Evolutionary conservation across 176 grass and related monocot species (phyloP).

Genomic region (Miscanthus lutarioriparius): DNA sequence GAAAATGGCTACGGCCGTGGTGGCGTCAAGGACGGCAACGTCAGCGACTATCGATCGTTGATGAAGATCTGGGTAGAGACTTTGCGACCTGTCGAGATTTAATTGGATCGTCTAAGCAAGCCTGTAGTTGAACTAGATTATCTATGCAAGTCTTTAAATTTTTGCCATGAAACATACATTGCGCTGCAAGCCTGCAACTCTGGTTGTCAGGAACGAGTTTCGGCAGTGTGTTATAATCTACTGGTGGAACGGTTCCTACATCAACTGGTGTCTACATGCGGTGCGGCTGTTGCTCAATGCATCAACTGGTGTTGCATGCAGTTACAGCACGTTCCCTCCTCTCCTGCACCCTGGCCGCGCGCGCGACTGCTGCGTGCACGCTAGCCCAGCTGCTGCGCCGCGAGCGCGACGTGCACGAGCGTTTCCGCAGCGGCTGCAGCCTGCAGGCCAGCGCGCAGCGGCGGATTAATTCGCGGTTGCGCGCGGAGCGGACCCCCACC

Average conservation of each 20-base stretch:
- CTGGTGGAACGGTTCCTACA: not conserved
- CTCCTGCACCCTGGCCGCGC: not conserved
- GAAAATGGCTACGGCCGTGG: not conserved
- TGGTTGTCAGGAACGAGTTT: not conserved
- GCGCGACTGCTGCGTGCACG: constrained; percentile 13
- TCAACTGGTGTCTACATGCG: not conserved
- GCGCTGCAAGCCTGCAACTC: not conserved
- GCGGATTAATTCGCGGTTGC: constrained; percentile 1
- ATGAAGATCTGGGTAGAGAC: not conserved
- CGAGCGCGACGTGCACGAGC: constrained; percentile 20
- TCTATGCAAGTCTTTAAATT: not conserved
- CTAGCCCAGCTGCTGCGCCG: not conserved
- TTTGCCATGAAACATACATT: no score
- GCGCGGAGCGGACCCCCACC: constrained; percentile 11
- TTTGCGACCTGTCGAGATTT: not conserved
- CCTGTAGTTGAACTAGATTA: not conserved
- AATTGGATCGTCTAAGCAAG: not conserved
- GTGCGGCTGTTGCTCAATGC: no score
- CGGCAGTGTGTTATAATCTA: no score
- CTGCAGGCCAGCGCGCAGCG: not conserved
- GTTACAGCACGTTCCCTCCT: not conserved
- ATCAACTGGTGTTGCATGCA: not conserved
- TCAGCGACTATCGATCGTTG: not conserved
- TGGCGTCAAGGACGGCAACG: no score
- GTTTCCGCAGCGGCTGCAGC: not conserved